Conservation (phyloP, 208 protist genomes). For the Naegleria fowleri region DNA sequence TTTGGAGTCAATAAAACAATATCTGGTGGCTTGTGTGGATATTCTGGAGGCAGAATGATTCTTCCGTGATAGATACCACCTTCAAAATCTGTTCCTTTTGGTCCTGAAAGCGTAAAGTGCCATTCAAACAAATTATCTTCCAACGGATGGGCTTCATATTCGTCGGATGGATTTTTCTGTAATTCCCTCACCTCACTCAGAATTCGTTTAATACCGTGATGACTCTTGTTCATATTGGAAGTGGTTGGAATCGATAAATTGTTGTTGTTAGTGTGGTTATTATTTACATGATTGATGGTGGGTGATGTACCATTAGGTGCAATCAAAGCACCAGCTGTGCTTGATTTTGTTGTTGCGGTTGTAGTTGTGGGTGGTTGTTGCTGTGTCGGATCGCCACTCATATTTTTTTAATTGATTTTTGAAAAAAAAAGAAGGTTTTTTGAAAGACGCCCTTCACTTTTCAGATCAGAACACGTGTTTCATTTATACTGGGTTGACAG, state of each 20-base stretch:
- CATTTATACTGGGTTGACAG: no score
- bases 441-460: no score
- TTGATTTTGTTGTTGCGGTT: no score
- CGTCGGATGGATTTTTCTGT: constrained; percentile 2
- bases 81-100: constrained; percentile 48
- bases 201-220: constrained; percentile 38
- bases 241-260: background rate
- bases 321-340: no score
- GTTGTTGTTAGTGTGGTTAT: no score
- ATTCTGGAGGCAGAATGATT: constrained; percentile 65
- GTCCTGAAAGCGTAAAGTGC: constrained; percentile 47
- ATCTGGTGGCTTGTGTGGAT: constrained; percentile 73
- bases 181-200: constrained; percentile 37
- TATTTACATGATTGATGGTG: no score
- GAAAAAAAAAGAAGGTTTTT: no score
- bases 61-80: constrained; percentile 75
- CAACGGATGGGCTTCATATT: constrained; percentile 39
- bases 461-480: no score
- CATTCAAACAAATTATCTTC: constrained; percentile 50
- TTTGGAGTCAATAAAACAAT: constrained; percentile 75
- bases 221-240: background rate
- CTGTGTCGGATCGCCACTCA: no score
- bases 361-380: no score
- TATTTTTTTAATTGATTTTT: no score
- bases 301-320: no score